Evolutionary conservation across 116 monocot species (phyloP).

Genomic region (Papilionanthe hybrid): DNA sequence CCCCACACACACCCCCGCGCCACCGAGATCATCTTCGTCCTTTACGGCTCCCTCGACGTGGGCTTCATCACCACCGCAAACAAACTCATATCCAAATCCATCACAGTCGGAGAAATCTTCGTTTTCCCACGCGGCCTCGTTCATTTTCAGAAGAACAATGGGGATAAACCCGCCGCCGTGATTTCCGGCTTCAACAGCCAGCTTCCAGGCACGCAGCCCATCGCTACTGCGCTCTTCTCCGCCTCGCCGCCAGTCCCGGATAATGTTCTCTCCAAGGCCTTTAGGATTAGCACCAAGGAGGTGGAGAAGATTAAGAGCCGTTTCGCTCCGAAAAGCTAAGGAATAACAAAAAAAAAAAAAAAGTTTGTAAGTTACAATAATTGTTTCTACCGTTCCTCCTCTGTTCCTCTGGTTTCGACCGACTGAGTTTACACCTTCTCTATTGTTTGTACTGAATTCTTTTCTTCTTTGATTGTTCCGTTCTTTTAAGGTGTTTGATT

Average conservation of each 20-base stretch:
- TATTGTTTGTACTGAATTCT: too few relatives aligned
- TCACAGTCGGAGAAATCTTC: conserved; percentile 7
- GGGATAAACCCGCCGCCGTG: conserved; percentile 1
- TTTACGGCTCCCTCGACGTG: conserved; percentile 15
- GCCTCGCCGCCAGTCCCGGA: conserved; percentile 5
- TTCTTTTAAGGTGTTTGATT: too few relatives aligned
- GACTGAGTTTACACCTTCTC: neutral
- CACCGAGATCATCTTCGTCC: conserved; percentile 17
- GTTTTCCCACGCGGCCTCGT: conserved; percentile 24
- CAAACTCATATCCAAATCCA: conserved; percentile 13
- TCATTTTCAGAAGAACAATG: conserved; percentile 16
- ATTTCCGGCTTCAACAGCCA: conserved; percentile 21
- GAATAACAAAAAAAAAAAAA: neutral
- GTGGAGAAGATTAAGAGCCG: conserved; percentile 19
- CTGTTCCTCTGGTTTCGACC: neutral
- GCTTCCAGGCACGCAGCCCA: conserved; percentile 15
- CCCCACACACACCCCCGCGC: conserved; percentile 27
- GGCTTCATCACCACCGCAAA: conserved; percentile 19
- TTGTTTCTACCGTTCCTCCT: neutral
- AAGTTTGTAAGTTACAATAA: neutral
- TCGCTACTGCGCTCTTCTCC: conserved; percentile 8
- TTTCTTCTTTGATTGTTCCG: too few relatives aligned
- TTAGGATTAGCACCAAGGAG: conserved; percentile 19
- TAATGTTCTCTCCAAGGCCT: conserved; percentile 17
- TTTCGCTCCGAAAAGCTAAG: conserved; percentile 7